Base-by-base conservation (phyloP, 2,329 filamentous ascomycete genomes). In the Scytalidium sp. region DNA sequence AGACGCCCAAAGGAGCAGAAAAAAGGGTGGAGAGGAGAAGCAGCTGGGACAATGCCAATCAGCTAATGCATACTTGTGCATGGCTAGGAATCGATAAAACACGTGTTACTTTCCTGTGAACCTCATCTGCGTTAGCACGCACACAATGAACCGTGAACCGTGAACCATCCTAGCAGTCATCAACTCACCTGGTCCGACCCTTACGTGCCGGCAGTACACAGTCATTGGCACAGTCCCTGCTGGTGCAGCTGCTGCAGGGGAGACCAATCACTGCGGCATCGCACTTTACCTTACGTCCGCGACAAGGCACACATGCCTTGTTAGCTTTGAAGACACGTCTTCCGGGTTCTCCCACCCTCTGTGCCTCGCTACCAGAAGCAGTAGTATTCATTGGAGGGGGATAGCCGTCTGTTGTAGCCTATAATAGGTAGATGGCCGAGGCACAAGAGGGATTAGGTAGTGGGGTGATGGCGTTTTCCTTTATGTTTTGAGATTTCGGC, bases 201-300 rank as follows among this genome's bases (percentile, higher is more conserved):
- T 59, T 59, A 43, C 55, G 56, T 39, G 47, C 53, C 39, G 50
- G 53, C 50, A 57, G 46, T 44, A 58, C 50, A 50, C 56, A 59
- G 25, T 52, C 56, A 43, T 55, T 44, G 43, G 53, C 47, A 55
- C 55, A 56, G 46, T 57, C 46, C 47, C 53, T 56, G 51, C 51
- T 57, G 46, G 50, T 56, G 51, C 57, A 60, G 51, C 53, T 55
- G 47, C 56, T 59, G 50, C 57, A 60, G 43, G 56, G 57, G 42
- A 57, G 52, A 41, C 56, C 56, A 50, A 51, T 52, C 50, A 52
- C 49, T 39, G 55, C 54, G 45, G 55, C 57, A 56, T 59, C 51
- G 55, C 57, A 60, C 51, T 57, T 57, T 47, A 60, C 51, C 55
- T 60, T 60, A 49, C 57, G 56, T 45, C 27, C 42, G 49, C 53